These are phyloP conservation scores for Cutaneotrichosporon sp. DNA, from an alignment of 1,284 basidiomycete genomes.

Conservation along the genomic window DNA sequence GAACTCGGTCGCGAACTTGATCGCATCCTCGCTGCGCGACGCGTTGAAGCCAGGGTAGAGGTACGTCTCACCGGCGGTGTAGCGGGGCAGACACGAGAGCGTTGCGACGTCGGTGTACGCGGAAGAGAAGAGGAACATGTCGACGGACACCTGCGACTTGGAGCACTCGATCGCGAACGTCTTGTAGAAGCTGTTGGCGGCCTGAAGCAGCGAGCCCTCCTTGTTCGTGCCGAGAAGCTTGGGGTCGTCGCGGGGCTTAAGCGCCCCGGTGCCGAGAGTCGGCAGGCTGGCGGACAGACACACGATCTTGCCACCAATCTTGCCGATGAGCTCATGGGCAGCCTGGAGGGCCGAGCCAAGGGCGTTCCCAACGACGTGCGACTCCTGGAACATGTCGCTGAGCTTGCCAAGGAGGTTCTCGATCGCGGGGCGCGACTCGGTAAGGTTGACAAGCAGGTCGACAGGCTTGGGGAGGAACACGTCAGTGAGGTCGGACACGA, in stretches of 20 bases:
- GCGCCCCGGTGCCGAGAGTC: slow-evolving; percentile 81
- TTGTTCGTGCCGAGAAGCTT: slow-evolving; percentile 95
- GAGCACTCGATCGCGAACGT: slow-evolving; percentile 99
- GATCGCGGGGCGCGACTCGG: slow-evolving; percentile 77
- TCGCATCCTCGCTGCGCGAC: slow-evolving; percentile 85
- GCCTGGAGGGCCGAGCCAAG: slow-evolving; percentile 95
- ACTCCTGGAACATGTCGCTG: slow-evolving; percentile 96
- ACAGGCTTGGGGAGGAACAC: slow-evolving; percentile 97
- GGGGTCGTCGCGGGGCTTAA: slow-evolving; percentile 95
- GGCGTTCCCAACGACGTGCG: slow-evolving; percentile 86
- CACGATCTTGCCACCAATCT: slow-evolving; percentile 94
- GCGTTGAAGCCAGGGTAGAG: slow-evolving; percentile 99
- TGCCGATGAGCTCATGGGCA: slow-evolving; percentile 90
- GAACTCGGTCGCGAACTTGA: slow-evolving; percentile 98
- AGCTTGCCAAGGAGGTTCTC: slow-evolving; percentile 80
- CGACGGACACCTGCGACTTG: slow-evolving; percentile 93
- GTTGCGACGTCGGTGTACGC: slow-evolving; percentile 95
- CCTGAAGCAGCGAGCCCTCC: slow-evolving; percentile 83
- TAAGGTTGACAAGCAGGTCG: slow-evolving; percentile 91
- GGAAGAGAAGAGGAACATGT: slow-evolving; percentile 97
- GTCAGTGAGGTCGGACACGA: slow-evolving; percentile 94
- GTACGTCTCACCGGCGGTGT: slow-evolving; percentile 97
- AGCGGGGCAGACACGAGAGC: slow-evolving; percentile 76
- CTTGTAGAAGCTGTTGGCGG: slow-evolving; percentile 95
- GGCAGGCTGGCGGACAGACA: slow-evolving; percentile 87